Evolutionary conservation across 768 basidiomycete genomes (phyloP), one percentile per base, ranked within the genome.

Genomic region (Boletus rubroflammeus): DNA sequence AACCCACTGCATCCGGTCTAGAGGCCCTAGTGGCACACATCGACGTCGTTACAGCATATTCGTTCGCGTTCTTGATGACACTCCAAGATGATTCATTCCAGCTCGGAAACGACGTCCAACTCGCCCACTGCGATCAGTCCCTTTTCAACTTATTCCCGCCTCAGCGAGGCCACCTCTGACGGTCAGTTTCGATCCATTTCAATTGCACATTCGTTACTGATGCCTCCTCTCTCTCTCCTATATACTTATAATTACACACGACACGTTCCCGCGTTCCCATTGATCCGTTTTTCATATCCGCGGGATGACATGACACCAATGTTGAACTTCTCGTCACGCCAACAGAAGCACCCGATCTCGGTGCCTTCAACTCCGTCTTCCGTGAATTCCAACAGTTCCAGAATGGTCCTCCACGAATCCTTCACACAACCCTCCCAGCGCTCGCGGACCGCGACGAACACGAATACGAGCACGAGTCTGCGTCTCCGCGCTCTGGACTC

Each of bases 281-380:
- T 38, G 53, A 62, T 55, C 34, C 23, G 19, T 21, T 17, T 25
- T 57, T 55, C 50, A 64, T 61, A 45, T 60, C 55, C 54, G 54
- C 38, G 39, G 47, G 23, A 28, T 46, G 35, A 44, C 43, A 39
- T 11, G 14, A 14, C 23, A 55, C 38, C 54, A 31, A 44, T 39
- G 32, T 15, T 34, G 44, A 23, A 45, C 49, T 38, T 42, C 34
- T 56, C 31, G 21, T 46, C 46, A 39, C 32, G 3, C 25, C 26
- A 29, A 47, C 68, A 82, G 80, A 88, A 66, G 78, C 80, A 54
- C 87, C 87, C 40, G 86, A 88, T 68, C 76, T 90, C 8, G 88
- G 88, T 7, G 84, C 85, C 9, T 89, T 90, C 68, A 80, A 75
- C 14, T 76, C 81, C 34, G 85, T 90, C 23, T 79, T 90, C 43